Base-by-base conservation (phyloP, 2,329 filamentous ascomycete genomes). In the Elsinoe ampelina region DNA sequence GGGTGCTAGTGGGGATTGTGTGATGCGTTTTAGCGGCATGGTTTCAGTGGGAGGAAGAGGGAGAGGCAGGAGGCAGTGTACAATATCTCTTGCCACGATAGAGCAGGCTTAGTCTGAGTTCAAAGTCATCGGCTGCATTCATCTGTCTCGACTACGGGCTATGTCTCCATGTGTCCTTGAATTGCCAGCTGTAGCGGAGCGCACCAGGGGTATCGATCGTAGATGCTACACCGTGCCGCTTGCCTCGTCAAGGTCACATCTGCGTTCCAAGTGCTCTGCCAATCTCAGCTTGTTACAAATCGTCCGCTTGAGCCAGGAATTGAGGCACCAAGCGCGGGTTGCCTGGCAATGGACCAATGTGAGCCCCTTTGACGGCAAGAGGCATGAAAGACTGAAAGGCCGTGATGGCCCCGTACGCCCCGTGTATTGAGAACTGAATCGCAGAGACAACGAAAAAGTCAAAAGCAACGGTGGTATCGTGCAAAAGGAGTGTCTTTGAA, bases 1-100 rank as follows among this genome's bases (percentile, higher is more conserved):
- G 80, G 77, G 84, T 84, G 10, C 12, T 50, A 4, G 13, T 50
- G 7, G n/a, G 45, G 13, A 8, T 34, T 50, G 45, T 15, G 7
- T 50, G 45, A 50, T 50, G 45, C 45, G 45, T 50, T 50, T 19
- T 50, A 50, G 45, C 45, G 45, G 41, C 41, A 45, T 45, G 10
- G 41, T 4, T 12, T 15, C 17, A 3, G 11, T 26, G 20, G 12
- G 7, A 45, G 8, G 26, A 4, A 30, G 4, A 22, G 12, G 4
- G 30, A 13, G 19, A 26, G 20, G 15, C 38, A 22, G 22, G 22
- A 26, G 22, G 26, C 26, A 30, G 26, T 50, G 45, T 50, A 50
- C 45, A 50, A 26, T 19, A 50, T 26, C 10, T 26, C 12, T 35
- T 11, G 15, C 15, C 22, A 47, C 26, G 20, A 34, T 22, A 35